Base-by-base conservation (phyloP, 805 yeast genomes). In the Scheffersomyces ergatensis region DNA sequence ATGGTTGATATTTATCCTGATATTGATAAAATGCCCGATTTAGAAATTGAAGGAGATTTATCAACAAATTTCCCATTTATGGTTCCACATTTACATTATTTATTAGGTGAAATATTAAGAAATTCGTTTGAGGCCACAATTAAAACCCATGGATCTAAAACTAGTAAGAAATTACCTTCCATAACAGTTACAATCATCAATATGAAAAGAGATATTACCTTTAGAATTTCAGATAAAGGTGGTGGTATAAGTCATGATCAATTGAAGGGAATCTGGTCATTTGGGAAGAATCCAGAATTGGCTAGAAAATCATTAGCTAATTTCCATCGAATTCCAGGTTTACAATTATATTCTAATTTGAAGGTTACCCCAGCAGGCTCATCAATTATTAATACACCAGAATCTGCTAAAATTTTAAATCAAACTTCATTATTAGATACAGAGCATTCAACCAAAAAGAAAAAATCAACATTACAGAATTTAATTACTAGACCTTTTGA, bases 51-150 rank as follows among this genome's bases (percentile, higher is more conserved):
- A 43, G 97, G 96, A 2, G 83, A 82, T 16, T 49, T 67, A 6
- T 79, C 80, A 43, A 69, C 83, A 18, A 72, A 72, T 14, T 88
- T 93, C 60, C 93, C 89, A 36, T 92, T 89, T 57, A 75, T 93
- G 69, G 82, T 84, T 9, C 82, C 89, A 3, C 98, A 92, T 65
- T 68, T 93, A 48, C 89, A 86, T 53, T 92, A 88, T 59, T 70
- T 92, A 31, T 70, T 90, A 38, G 93, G 96, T 17, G 98, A 92
- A 61, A 82, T 92, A 27, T 64, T 93, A 43, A 74, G 97, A 48
- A 92, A 93, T 57, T 78, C 95, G 3, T 77, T 80, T 50, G 95
- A 88, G 55, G 92, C 96, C 0, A 85, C 96, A 0, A 77, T 88
- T 39, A 44, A 40, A 27, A 53, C 60, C 5, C 74, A 68, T 45